A percentile compares a stretch with the other conserved stretches of the same genome.
Evolutionary conservation across 225 moss, liverwort and hornwort species (phyloP).

Genomic region (Asterella californica): DNA sequence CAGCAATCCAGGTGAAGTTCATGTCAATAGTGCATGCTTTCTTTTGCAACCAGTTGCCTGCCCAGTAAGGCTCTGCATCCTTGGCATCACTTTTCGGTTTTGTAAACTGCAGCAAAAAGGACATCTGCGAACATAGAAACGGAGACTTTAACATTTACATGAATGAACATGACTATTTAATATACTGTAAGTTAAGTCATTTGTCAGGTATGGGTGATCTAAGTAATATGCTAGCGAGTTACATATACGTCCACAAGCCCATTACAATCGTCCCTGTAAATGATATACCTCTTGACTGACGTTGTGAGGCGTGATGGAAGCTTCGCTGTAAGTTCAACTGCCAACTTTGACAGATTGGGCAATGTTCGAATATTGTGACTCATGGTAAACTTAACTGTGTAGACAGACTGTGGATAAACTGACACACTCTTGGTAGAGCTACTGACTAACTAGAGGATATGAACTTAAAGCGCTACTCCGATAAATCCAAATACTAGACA

Average conservation of each 20-base stretch:
- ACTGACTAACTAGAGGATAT: neutral
- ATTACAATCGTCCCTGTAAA: too few relatives aligned
- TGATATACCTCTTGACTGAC: too few relatives aligned
- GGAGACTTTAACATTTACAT: neutral
- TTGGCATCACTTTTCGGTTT: constrained; percentile 47
- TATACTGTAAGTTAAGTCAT: neutral
- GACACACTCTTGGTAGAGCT: neutral
- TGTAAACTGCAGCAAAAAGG: constrained; percentile 62
- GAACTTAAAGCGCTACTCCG: neutral
- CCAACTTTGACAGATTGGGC: too few relatives aligned
- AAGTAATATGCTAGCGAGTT: too few relatives aligned
- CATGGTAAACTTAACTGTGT: too few relatives aligned
- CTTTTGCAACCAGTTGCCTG: constrained; percentile 49
- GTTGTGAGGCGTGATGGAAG: too few relatives aligned
- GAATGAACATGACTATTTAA: neutral
- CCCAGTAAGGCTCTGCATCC: constrained; percentile 56
- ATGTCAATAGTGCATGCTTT: constrained; percentile 51
- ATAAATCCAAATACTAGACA: neutral
- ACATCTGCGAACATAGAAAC: constrained; percentile 45
- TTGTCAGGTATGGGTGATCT: too few relatives aligned
- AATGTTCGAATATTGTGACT: too few relatives aligned
- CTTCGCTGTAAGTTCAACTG: too few relatives aligned
- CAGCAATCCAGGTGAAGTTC: constrained; percentile 73
- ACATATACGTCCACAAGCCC: too few relatives aligned
- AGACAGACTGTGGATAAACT: neutral